phyloP scores from a whole-genome alignment of 2,329 filamentous ascomycete species.

The Elsinoe australis region DNA sequence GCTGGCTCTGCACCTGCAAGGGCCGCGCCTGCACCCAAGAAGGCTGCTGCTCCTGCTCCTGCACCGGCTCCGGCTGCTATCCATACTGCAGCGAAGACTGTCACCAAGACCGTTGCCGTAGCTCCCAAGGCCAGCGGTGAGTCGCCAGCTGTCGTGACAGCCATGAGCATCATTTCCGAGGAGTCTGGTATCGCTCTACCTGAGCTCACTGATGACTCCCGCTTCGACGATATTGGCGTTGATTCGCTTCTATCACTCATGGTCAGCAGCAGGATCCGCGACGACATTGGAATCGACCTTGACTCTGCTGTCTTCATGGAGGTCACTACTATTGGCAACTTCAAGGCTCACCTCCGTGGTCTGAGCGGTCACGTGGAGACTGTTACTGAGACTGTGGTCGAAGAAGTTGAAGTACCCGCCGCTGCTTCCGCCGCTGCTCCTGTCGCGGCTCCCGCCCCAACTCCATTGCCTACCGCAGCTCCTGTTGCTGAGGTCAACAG shows the following conservation, averaged over 20 bases:
- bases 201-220: conserved; percentile 26
- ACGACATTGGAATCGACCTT: conserved; percentile 23
- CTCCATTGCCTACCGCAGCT: background rate
- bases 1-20: conserved; percentile 3
- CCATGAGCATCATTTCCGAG: conserved; percentile 22
- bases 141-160: conserved; percentile 27
- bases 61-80: conserved; percentile 12
- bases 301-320: conserved; percentile 19
- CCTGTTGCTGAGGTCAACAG: background rate
- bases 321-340: conserved; percentile 15
- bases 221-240: conserved; percentile 26
- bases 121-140: conserved; percentile 27
- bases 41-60: background rate
- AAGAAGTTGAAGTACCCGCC: conserved; percentile 11
- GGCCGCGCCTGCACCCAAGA: conserved; percentile 5
- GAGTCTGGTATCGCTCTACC: conserved; percentile 26
- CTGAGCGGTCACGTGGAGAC: conserved; percentile 15
- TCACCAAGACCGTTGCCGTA: conserved; percentile 14
- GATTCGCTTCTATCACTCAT: conserved; percentile 26
- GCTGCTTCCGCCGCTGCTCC: background rate
- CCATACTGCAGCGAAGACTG: conserved; percentile 14
- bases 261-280: conserved; percentile 22
- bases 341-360: conserved; percentile 16
- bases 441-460: background rate
- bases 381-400: conserved; percentile 12